phyloP scores from a whole-genome alignment of 2,329 filamentous ascomycete genomes.

The Aspergillus felis region DNA sequence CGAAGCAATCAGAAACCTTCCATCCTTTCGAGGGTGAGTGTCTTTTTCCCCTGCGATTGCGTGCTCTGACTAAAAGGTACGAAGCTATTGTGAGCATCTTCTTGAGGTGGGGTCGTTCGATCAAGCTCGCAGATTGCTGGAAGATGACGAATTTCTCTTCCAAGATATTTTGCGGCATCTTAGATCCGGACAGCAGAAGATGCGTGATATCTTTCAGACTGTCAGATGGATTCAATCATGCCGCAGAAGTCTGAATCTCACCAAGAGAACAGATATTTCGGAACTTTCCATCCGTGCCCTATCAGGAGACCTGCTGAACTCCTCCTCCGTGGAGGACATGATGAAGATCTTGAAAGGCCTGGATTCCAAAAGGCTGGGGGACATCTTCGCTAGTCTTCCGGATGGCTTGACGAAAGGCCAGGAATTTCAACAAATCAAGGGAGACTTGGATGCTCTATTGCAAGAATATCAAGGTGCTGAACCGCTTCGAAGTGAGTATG shows the following conservation, averaged over 20 bases:
- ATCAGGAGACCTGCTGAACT: slow-evolving; percentile 51
- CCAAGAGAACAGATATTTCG: slow-evolving; percentile 30
- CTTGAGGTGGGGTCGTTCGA: slow-evolving; percentile 34
- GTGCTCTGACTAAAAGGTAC: slow-evolving; percentile 11
- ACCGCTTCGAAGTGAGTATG: slow-evolving; percentile 69
- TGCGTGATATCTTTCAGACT: slow-evolving; percentile 35
- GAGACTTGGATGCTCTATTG: slow-evolving; percentile 47
- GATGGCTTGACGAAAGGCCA: slow-evolving; percentile 29
- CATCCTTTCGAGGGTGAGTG: slow-evolving; percentile 51
- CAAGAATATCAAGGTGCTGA: slow-evolving; percentile 45
- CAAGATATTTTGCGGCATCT: slow-evolving; percentile 39
- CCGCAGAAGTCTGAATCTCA: slow-evolving; percentile 24
- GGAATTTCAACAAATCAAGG: slow-evolving; percentile 42
- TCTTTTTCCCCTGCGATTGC: not conserved
- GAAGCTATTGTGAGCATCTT: slow-evolving; percentile 40
- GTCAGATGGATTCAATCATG: slow-evolving; percentile 26
- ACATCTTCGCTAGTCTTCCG: slow-evolving; percentile 38
- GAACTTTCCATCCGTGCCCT: slow-evolving; percentile 41
- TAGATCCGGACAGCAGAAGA: slow-evolving; percentile 33
- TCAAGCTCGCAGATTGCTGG: slow-evolving; percentile 44
- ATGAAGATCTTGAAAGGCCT: slow-evolving; percentile 50
- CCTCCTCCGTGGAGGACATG: slow-evolving; percentile 50
- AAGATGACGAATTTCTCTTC: slow-evolving; percentile 48
- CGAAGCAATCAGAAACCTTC: slow-evolving; percentile 54
- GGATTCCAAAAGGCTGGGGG: slow-evolving; percentile 47